phyloP scores from a whole-genome alignment of 805 yeast genomes.

The Myxozyma udenii region DNA sequence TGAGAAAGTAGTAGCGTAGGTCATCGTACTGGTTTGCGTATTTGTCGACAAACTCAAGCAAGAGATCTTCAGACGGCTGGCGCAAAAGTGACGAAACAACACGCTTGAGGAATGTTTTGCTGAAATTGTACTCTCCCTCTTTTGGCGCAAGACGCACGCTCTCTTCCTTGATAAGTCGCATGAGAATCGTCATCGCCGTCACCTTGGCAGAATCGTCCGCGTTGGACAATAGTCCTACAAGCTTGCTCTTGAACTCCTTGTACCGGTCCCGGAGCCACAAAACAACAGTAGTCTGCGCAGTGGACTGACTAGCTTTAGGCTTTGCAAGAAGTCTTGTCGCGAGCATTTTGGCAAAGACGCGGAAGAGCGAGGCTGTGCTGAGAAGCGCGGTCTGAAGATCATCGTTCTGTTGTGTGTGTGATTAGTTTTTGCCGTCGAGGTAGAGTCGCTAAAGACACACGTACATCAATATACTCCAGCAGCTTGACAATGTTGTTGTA shows the following conservation, averaged over 20 bases:
- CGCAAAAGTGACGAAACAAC: conserved; percentile 40
- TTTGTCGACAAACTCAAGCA: conserved; percentile 55
- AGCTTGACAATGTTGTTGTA: conserved; percentile 56
- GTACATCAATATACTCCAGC: conserved; percentile 41
- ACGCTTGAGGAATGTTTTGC: conserved; percentile 52
- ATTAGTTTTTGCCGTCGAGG: no score
- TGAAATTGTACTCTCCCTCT: conserved; percentile 57
- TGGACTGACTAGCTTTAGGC: conserved; percentile 40
- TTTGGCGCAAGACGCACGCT: conserved; percentile 51
- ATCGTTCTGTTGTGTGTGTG: conserved; percentile 20
- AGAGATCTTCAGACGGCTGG: conserved; percentile 38
- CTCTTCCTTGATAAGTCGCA: conserved; percentile 54
- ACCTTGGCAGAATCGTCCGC: conserved; percentile 46
- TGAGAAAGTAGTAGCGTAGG: conserved; percentile 68
- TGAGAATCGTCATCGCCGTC: conserved; percentile 31
- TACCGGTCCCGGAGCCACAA: conserved; percentile 65
- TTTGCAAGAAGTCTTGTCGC: conserved; percentile 43
- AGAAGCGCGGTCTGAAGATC: conserved; percentile 20
- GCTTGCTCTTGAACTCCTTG: conserved; percentile 48
- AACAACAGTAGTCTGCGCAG: conserved; percentile 47
- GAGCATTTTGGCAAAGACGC: conserved; percentile 50
- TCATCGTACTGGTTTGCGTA: conserved; percentile 67
- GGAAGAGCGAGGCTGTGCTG: conserved; percentile 41
- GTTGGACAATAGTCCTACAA: conserved; percentile 46
- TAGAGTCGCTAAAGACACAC: neutral